Evolutionary conservation across 2,329 filamentous ascomycete species (phyloP).

Genomic region (Cytospora schulzeri): DNA sequence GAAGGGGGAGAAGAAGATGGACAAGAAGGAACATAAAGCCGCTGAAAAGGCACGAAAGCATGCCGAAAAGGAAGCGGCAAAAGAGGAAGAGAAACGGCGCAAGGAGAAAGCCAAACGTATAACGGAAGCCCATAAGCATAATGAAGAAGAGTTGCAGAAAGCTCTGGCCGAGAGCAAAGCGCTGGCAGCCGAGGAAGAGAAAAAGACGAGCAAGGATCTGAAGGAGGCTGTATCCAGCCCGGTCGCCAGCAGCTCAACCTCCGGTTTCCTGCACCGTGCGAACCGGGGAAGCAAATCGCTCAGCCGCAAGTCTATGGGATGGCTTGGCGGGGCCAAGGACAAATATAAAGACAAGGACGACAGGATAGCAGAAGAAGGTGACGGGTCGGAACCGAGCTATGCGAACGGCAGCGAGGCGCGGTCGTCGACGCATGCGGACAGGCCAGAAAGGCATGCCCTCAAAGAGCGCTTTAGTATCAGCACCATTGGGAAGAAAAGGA

Average conservation of each 20-base stretch:
- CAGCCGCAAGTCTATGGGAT: conserved; percentile 73
- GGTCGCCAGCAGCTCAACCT: conserved; percentile 29
- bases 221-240: conserved; percentile 38
- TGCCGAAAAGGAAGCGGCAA: conserved; percentile 50
- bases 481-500: conserved; percentile 63
- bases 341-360: conserved; percentile 39
- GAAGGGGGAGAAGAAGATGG: conserved; percentile 65
- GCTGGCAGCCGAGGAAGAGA: conserved; percentile 57
- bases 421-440: conserved; percentile 22
- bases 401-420: conserved; percentile 33
- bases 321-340: conserved; percentile 49
- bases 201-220: conserved; percentile 43
- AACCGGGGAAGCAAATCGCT: conserved; percentile 77
- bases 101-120: conserved; percentile 40
- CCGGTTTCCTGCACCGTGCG: conserved; percentile 64
- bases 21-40: conserved; percentile 68
- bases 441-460: conserved; percentile 38
- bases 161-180: conserved; percentile 69
- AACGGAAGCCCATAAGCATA: conserved; percentile 50
- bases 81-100: conserved; percentile 46
- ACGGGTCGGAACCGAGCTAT: conserved; percentile 30
- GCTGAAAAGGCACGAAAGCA: conserved; percentile 51
- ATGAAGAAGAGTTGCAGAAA: conserved; percentile 63
- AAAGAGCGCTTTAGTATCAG: conserved; percentile 34
- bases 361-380: conserved; percentile 36